These are phyloP conservation scores for Hypoxylon cercidicola DNA, from an alignment of 495 filamentous ascomycete species.

Conservation along the genomic window DNA sequence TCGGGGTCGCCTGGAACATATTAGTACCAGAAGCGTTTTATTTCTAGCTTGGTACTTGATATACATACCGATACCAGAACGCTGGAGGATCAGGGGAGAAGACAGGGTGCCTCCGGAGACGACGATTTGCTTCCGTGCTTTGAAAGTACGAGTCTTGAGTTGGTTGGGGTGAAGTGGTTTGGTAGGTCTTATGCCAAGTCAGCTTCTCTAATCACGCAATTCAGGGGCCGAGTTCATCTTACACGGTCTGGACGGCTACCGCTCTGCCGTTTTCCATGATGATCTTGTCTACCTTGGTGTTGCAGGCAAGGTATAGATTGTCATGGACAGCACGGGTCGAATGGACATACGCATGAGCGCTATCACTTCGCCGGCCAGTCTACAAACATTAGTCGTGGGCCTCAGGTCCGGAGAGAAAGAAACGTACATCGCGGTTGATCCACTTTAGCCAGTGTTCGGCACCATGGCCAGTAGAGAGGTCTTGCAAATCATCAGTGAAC, in stretches of 20 bases:
- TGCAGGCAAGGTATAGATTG: slow-evolving; percentile 79
- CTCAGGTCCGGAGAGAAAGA: not conserved
- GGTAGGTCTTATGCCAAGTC: slow-evolving; percentile 47
- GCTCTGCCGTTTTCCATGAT: slow-evolving; percentile 77
- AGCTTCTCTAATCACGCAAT: not conserved
- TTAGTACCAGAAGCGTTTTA: slow-evolving; percentile 20
- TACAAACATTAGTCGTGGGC: slow-evolving; percentile 39
- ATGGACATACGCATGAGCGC: slow-evolving; percentile 80
- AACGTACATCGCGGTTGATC: slow-evolving; percentile 73
- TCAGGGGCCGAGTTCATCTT: slow-evolving; percentile 17
- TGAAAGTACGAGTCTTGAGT: slow-evolving; percentile 66
- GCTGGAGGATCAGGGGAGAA: slow-evolving; percentile 80
- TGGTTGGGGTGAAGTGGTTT: slow-evolving; percentile 55
- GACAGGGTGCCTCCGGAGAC: slow-evolving; percentile 83
- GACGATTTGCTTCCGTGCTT: slow-evolving; percentile 80
- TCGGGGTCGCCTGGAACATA: slow-evolving; percentile 64
- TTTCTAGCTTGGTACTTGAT: not conserved
- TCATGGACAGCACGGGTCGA: slow-evolving; percentile 71
- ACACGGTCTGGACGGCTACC: slow-evolving; percentile 67
- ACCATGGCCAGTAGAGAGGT: slow-evolving; percentile 70
- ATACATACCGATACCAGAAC: slow-evolving; percentile 69
- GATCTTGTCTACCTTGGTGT: slow-evolving; percentile 85
- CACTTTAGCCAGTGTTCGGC: slow-evolving; percentile 73
- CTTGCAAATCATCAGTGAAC: slow-evolving; percentile 73
- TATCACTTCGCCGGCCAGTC: slow-evolving; percentile 75